These are phyloP conservation scores for Fusarium begoniae DNA, from an alignment of 2,329 filamentous ascomycete species.

Conservation along the genomic window DNA sequence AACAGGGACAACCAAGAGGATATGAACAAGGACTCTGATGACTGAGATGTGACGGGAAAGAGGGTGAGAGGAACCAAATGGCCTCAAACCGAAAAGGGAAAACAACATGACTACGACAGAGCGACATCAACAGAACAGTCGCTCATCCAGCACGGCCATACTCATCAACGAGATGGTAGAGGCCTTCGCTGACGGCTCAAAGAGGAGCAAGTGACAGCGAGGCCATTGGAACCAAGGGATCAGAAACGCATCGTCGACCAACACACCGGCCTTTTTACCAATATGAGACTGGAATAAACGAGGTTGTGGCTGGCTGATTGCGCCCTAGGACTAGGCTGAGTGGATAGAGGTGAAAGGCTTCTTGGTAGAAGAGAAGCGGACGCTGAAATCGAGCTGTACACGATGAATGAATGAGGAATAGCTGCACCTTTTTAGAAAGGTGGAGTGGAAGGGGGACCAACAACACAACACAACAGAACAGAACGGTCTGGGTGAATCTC, in stretches of 20 bases:
- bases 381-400: slow-evolving; percentile 21
- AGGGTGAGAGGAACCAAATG: slow-evolving; percentile 24
- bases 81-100: slow-evolving; percentile 29
- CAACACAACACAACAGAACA: background rate
- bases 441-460: slow-evolving; percentile 17
- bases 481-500: slow-evolving; percentile 3
- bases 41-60: slow-evolving; percentile 31
- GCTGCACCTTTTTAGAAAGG: slow-evolving; percentile 22
- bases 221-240: slow-evolving; percentile 22
- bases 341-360: slow-evolving; percentile 20
- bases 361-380: slow-evolving; percentile 19
- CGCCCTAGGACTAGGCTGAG: slow-evolving; percentile 23
- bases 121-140: slow-evolving; percentile 15
- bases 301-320: slow-evolving; percentile 27
- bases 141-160: slow-evolving; percentile 11
- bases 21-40: slow-evolving; percentile 39
- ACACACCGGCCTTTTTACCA: slow-evolving; percentile 3
- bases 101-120: slow-evolving; percentile 21
- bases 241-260: slow-evolving; percentile 16
- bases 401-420: slow-evolving; percentile 25
- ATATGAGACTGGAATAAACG: slow-evolving; percentile 7
- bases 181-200: slow-evolving; percentile 12
- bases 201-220: slow-evolving; percentile 26
- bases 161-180: slow-evolving; percentile 2
- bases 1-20: slow-evolving; percentile 51